Conservation (phyloP, 805 yeast genomes). For the Tetrapisispora pingtungensis region DNA sequence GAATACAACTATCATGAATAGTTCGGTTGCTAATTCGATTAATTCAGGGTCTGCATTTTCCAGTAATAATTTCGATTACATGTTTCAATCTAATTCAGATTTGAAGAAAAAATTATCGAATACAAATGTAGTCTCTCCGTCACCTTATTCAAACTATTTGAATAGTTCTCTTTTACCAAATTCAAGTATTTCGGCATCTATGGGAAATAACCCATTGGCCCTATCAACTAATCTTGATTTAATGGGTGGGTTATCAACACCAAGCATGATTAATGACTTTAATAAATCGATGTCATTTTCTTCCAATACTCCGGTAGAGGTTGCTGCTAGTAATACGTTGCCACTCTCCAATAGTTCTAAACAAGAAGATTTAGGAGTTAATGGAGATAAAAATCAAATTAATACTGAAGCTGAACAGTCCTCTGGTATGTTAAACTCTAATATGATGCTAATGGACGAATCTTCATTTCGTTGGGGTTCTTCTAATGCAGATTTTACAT, state of each 20-base stretch:
- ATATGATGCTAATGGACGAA: neutral
- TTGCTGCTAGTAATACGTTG: neutral
- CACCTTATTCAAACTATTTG: constrained; percentile 1
- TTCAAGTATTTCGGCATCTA: neutral
- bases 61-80: constrained; percentile 1
- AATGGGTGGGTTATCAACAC: neutral
- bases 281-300: constrained; percentile 1
- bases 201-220: constrained; percentile 1
- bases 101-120: neutral
- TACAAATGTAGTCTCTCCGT: neutral
- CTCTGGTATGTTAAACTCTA: neutral
- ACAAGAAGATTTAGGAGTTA: neutral
- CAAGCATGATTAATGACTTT: neutral
- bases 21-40: constrained; percentile 1
- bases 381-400: neutral
- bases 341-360: neutral
- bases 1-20: constrained; percentile 5
- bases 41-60: neutral
- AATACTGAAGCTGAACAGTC: neutral
- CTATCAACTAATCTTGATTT: constrained; percentile 1
- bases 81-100: neutral
- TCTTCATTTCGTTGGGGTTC: constrained; percentile 9
- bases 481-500: constrained; percentile 3
- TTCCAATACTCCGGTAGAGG: neutral
- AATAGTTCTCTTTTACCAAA: neutral